These are phyloP conservation scores for Fusarium oligoseptatum DNA, from an alignment of 2,329 filamentous ascomycete species.

Conservation along the genomic window DNA sequence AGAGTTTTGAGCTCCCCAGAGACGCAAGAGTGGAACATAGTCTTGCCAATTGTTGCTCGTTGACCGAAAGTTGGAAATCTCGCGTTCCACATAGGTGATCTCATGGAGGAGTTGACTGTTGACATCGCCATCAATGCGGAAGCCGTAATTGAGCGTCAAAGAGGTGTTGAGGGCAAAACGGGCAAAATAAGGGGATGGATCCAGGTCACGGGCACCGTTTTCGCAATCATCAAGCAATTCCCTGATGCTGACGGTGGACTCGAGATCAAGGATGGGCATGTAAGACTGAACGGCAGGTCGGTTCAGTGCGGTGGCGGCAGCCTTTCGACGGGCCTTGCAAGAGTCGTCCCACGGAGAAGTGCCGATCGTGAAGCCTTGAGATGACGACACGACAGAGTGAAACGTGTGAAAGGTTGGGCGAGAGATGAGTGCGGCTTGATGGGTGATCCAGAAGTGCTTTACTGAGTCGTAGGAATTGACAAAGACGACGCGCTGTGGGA, in stretches of 20 bases:
- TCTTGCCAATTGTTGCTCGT: constrained; percentile 90
- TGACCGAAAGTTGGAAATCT: constrained; percentile 80
- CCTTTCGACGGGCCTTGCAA: constrained; percentile 82
- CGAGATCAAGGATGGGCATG: constrained; percentile 85
- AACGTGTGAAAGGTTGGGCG: constrained; percentile 85
- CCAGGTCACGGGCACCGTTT: constrained; percentile 72
- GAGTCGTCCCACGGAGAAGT: constrained; percentile 88
- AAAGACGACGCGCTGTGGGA: constrained; percentile 74
- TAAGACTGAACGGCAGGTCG: constrained; percentile 82
- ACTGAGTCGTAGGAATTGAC: constrained; percentile 84
- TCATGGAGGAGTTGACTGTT: constrained; percentile 77
- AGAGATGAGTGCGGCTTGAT: constrained; percentile 83
- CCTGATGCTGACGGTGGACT: constrained; percentile 78
- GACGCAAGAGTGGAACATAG: constrained; percentile 80
- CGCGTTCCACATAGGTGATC: constrained; percentile 81
- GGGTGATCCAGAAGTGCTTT: constrained; percentile 80
- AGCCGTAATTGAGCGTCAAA: constrained; percentile 83
- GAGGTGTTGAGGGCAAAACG: constrained; percentile 83
- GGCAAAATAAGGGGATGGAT: constrained; percentile 80
- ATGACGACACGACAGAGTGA: constrained; percentile 81
- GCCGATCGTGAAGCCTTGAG: constrained; percentile 85
- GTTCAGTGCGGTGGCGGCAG: constrained; percentile 83
- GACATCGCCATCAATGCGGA: constrained; percentile 78
- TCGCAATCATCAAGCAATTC: constrained; percentile 77
- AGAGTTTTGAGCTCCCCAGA: constrained; percentile 72